Conservation (phyloP, 495 filamentous ascomycete genomes). For the Amniculicola lignicola region DNA sequence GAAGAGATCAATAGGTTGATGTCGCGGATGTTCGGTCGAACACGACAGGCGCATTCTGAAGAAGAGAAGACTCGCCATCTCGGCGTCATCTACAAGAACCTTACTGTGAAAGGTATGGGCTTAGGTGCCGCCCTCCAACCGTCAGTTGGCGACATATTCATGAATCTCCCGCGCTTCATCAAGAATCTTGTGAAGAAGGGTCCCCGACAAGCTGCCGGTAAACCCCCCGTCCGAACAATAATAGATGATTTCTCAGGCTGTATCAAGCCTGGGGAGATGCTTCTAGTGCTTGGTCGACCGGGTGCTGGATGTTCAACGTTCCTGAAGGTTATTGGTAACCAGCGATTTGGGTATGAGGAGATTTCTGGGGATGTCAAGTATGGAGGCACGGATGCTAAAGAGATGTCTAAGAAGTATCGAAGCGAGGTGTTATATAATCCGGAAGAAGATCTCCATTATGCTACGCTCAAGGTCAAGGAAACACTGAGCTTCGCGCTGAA, state of each 20-base stretch:
- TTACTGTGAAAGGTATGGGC: conserved; percentile 63
- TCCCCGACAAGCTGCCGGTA: conserved; percentile 42
- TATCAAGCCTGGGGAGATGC: conserved; percentile 49
- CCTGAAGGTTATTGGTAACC: conserved; percentile 66
- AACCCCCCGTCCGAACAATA: conserved; percentile 58
- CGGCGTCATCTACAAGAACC: conserved; percentile 42
- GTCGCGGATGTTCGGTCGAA: conserved; percentile 62
- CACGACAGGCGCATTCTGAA: conserved; percentile 59
- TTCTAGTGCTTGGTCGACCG: conserved; percentile 69
- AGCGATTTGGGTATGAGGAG: conserved; percentile 60
- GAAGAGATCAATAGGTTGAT: conserved; percentile 59
- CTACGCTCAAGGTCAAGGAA: conserved; percentile 65
- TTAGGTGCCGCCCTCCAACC: conserved; percentile 65
- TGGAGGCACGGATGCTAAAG: conserved; percentile 58
- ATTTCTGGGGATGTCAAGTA: conserved; percentile 63
- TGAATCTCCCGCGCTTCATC: conserved; percentile 50
- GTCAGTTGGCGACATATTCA: conserved; percentile 60
- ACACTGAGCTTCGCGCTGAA: conserved; percentile 70
- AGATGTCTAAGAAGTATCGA: conserved; percentile 63
- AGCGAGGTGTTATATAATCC: conserved; percentile 55
- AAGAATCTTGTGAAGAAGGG: conserved; percentile 51
- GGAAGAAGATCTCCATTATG: conserved; percentile 75
- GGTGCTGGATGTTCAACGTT: conserved; percentile 72
- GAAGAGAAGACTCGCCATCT: conserved; percentile 57
- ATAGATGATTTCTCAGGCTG: conserved; percentile 60